Conservation (phyloP, 2,329 filamentous ascomycete genomes). For the Aspergillus fumigatus region DNA sequence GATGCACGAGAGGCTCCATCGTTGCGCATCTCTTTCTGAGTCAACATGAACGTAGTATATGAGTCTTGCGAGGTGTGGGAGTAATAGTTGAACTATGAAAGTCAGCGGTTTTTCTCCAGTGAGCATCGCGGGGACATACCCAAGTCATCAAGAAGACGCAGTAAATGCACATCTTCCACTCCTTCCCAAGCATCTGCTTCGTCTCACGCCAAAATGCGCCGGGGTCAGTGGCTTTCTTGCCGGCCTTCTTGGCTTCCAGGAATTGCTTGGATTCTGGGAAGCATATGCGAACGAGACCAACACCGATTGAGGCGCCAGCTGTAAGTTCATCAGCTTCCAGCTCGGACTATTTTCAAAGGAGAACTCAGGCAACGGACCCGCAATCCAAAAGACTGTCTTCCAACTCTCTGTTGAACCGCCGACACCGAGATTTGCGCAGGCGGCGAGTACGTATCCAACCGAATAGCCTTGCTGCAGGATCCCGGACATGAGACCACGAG, state of each 20-base stretch:
- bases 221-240: constrained; percentile 45
- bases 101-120: background rate
- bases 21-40: constrained; percentile 65
- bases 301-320: constrained; percentile 39
- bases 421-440: constrained; percentile 65
- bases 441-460: constrained; percentile 74
- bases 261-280: constrained; percentile 76
- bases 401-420: constrained; percentile 53
- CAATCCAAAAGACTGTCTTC: constrained; percentile 75
- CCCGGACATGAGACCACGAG: constrained; percentile 74
- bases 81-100: constrained; percentile 59
- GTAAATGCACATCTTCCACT: constrained; percentile 76
- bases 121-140: constrained; percentile 12
- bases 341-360: too few species aligned
- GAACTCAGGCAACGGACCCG: constrained; percentile 29
- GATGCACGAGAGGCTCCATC: constrained; percentile 63
- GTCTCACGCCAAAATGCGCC: constrained; percentile 65
- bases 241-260: constrained; percentile 61
- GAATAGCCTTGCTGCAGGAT: constrained; percentile 80
- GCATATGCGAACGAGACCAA: constrained; percentile 62
- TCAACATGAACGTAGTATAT: constrained; percentile 76
- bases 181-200: constrained; percentile 60
- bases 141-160: constrained; percentile 75
- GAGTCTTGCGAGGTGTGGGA: constrained; percentile 76
- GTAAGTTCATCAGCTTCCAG: background rate